Evolutionary conservation across 73 alveolate species (phyloP).

Genomic region (Uronychia setigera): DNA sequence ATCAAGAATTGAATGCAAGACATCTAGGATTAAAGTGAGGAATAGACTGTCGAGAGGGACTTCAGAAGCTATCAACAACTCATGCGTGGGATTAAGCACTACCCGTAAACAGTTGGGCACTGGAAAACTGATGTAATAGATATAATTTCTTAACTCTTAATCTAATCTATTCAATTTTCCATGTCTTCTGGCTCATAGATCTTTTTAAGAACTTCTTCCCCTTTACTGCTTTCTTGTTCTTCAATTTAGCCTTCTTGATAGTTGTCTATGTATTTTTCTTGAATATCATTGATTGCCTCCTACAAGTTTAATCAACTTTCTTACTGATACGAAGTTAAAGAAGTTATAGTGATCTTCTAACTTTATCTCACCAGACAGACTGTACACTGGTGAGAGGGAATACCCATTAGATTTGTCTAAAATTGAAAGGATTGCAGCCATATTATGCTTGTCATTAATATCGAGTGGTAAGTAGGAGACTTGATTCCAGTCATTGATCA

Average conservation of each 20-base stretch:
- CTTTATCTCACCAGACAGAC: not conserved
- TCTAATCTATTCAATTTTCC: not conserved
- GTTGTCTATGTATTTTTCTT: not conserved
- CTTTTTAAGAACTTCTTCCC: no score
- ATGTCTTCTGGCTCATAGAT: no score
- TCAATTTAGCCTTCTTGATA: not conserved
- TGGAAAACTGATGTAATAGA: not conserved
- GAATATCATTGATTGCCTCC: not conserved
- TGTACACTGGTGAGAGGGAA: not conserved
- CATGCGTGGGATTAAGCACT: not conserved
- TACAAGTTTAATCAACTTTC: not conserved
- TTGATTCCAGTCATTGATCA: constrained; percentile 32
- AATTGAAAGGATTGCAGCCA: constrained; percentile 27
- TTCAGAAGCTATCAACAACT: not conserved
- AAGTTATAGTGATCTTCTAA: not conserved
- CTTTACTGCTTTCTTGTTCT: no score
- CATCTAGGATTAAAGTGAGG: not conserved
- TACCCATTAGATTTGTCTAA: constrained; percentile 61
- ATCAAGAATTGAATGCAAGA: not conserved
- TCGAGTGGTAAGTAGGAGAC: constrained; percentile 50
- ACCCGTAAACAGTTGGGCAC: not conserved
- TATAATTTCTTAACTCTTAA: not conserved
- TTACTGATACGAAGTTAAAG: not conserved
- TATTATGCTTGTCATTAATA: constrained; percentile 35
- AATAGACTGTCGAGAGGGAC: not conserved